These are phyloP conservation scores for Saccharomycopsis microspora DNA, from an alignment of 805 yeast genomes.

Conservation along the genomic window DNA sequence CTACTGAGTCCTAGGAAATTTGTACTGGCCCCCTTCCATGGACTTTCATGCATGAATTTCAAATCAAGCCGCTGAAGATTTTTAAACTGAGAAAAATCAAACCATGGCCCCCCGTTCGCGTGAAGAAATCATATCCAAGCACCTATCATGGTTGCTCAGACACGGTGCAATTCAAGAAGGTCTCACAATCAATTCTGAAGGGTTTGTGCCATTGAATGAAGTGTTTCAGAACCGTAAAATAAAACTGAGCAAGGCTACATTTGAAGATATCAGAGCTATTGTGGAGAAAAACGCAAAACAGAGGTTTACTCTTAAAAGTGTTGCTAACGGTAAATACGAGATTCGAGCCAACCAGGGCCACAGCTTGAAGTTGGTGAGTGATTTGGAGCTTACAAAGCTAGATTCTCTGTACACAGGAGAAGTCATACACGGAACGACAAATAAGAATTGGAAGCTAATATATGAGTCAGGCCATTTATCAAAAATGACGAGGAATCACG, in stretches of 20 bases:
- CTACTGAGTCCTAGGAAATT: too few species aligned
- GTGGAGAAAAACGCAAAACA: conserved; percentile 61
- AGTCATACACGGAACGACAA: conserved; percentile 75
- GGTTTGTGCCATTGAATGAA: conserved; percentile 47
- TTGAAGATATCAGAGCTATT: conserved; percentile 45
- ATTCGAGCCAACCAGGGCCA: conserved; percentile 97
- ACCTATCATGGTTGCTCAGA: conserved; percentile 67
- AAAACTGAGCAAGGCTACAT: conserved; percentile 42
- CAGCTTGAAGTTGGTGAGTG: conserved; percentile 39
- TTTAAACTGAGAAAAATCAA: too few species aligned
- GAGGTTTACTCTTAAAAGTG: conserved; percentile 41
- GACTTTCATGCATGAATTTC: too few species aligned
- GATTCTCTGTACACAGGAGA: conserved; percentile 32
- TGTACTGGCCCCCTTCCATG: too few species aligned
- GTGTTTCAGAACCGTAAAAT: conserved; percentile 47
- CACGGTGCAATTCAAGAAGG: conserved; percentile 73
- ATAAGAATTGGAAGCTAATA: conserved; percentile 35
- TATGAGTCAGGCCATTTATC: conserved; percentile 44
- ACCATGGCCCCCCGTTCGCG: conserved; percentile 22
- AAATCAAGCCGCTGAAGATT: too few species aligned
- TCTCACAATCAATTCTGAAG: conserved; percentile 50
- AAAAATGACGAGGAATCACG: conserved; percentile 69
- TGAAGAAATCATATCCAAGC: conserved; percentile 53
- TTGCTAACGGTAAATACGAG: conserved; percentile 15
- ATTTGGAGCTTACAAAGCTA: conserved; percentile 27